Evolutionary conservation across 108 stramenopile species (phyloP).

Genomic region (Discostella stelligeroides): DNA sequence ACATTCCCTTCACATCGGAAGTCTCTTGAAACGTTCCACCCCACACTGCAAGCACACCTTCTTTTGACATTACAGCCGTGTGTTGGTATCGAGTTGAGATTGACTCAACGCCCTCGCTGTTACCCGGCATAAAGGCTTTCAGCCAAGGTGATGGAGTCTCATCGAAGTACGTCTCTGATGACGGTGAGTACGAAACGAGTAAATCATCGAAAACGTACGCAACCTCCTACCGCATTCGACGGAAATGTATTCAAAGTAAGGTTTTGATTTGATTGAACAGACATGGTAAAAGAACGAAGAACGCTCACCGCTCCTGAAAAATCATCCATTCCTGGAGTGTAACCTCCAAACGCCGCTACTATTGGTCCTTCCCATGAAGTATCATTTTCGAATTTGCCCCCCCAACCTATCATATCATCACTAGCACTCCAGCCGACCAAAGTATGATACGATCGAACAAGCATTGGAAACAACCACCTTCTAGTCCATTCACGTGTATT

Average conservation of each 20-base stretch:
- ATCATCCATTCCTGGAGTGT: conserved; percentile 41
- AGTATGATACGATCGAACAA: conserved; percentile 51
- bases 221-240: conserved; percentile 33
- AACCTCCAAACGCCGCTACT: conserved; percentile 53
- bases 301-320: conserved; percentile 37
- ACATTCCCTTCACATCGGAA: conserved; percentile 43
- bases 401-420: conserved; percentile 18
- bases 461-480: conserved; percentile 36
- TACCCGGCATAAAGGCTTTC: conserved; percentile 16
- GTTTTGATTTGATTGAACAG: no score
- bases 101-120: conserved; percentile 6
- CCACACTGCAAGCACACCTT: conserved; percentile 49
- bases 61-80: conserved; percentile 36
- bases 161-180: background rate
- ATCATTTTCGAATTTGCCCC: conserved; percentile 24
- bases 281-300: no score
- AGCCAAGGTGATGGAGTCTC: conserved; percentile 25
- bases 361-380: conserved; percentile 44
- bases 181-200: conserved; percentile 43
- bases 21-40: conserved; percentile 53
- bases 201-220: conserved; percentile 57
- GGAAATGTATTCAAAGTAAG: background rate
- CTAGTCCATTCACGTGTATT: conserved; percentile 44
- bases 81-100: conserved; percentile 49
- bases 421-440: conserved; percentile 49